Percentiles rank a stretch among this genome's conserved stretches.
Conservation (phyloP, 345 rosid species). For the Stellera chamaejasme region DNA sequence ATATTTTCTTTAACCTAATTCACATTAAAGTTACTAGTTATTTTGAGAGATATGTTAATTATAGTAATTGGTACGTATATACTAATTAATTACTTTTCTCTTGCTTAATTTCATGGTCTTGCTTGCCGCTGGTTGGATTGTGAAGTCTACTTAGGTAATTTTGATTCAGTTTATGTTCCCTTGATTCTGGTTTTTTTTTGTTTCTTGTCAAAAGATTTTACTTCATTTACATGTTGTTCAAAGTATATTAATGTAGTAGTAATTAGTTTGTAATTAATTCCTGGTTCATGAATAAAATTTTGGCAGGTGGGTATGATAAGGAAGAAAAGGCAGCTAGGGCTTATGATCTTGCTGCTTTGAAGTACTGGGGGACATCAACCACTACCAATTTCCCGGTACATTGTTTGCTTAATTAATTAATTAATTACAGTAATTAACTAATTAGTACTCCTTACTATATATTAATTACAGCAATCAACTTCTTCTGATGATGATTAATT, state of each 20-base stretch:
- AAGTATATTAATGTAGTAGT: too few species aligned
- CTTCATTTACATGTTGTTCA: background rate
- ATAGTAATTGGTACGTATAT: background rate
- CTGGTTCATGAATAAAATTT: background rate
- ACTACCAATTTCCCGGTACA: constrained; percentile 89
- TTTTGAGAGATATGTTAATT: background rate
- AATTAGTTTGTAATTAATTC: background rate
- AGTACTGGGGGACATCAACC: constrained; percentile 97
- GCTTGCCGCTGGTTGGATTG: constrained; percentile 12
- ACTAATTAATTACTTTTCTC: constrained; percentile 16
- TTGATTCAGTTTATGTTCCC: background rate
- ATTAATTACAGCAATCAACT: too few species aligned
- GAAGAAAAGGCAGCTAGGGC: constrained; percentile 99
- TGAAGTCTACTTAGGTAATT: constrained; percentile 87
- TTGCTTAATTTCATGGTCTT: constrained; percentile 16
- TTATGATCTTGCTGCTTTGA: constrained; percentile 91
- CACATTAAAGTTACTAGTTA: background rate
- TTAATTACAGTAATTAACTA: background rate
- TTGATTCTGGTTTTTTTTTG: background rate
- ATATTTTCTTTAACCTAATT: background rate
- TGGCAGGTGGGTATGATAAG: constrained; percentile 93
- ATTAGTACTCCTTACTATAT: background rate
- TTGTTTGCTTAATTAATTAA: constrained; percentile 1
- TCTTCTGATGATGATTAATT: background rate
- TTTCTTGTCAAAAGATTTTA: background rate